These are phyloP conservation scores for Candida succiphila DNA, from an alignment of 805 yeast genomes.

Conservation along the genomic window DNA sequence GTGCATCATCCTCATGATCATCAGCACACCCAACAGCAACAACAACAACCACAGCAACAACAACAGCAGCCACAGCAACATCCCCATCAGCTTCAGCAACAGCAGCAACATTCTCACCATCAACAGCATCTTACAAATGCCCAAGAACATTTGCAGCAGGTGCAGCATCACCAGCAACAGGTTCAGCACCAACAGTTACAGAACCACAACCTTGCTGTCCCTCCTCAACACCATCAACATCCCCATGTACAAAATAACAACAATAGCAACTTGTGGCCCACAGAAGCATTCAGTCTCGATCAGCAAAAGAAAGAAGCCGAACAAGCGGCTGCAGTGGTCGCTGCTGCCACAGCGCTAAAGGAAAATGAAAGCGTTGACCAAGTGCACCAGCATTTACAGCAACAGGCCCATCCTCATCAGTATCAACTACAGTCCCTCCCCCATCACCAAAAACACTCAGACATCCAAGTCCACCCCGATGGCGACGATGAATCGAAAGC, in stretches of 20 bases:
- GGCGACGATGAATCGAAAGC: not conserved
- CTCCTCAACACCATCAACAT: constrained; percentile 9
- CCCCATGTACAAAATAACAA: too few relatives aligned
- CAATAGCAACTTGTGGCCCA: too few relatives aligned
- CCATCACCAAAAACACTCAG: constrained; percentile 3
- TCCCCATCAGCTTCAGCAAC: too few relatives aligned
- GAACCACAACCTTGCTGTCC: constrained; percentile 15
- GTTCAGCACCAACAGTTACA: constrained; percentile 12
- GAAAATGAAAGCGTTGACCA: constrained; percentile 7
- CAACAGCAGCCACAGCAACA: too few relatives aligned
- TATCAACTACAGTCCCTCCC: constrained; percentile 5
- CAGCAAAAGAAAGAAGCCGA: constrained; percentile 13
- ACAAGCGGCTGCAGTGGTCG: constrained; percentile 16
- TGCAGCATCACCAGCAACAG: constrained; percentile 2
- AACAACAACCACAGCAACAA: too few relatives aligned
- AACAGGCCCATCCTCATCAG: constrained; percentile 1
- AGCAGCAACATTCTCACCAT: too few relatives aligned
- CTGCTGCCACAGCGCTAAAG: constrained; percentile 16
- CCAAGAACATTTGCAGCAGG: not conserved
- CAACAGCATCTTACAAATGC: too few relatives aligned
- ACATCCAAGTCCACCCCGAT: not conserved
- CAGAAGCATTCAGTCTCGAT: constrained; percentile 6
- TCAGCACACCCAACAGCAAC: not conserved
- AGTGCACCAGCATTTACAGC: not conserved
- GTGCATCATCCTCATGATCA: not conserved